Evolutionary conservation across 345 rosid species (phyloP), one percentile per base, ranked within the genome.

Genomic region (Salix udensis): DNA sequence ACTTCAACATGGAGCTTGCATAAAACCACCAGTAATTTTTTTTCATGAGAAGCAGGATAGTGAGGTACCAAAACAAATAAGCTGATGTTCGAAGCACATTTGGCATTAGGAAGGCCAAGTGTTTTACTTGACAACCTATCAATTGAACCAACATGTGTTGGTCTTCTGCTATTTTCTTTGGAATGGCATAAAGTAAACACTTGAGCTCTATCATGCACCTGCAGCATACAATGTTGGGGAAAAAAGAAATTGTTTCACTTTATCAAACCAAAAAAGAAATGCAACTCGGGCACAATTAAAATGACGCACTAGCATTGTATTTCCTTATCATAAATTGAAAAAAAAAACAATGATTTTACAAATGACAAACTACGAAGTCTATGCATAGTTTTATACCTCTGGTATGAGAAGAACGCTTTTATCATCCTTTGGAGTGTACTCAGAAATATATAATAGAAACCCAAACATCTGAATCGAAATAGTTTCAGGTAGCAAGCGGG

Each of bases 141-240:
- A 74, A 87, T 86, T 52, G 82, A 77, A 71, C 93, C 97, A 69
- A 67, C 82, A 85, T 84, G 87, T 39, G 78, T 80, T 60, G 88
- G 90, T 81, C 84, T 80, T 64, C 85, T 79, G 36, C 53, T 78
- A 55, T 80, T 76, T 76, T 74, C 85, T 74, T 42, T 81, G 36
- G 85, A 82, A 85, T 83, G 18, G 72, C 97, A 95, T 40, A 89
- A 88, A 39, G 87, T 65, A 71, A 87, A 92, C 80, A 95, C 93
- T 82, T 90, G 96, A 84, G 90, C 97, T 85, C 97, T 89, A 82
- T 95, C 97, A 86, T 91, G 95, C 68, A 95, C 94, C 98, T 92
- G 85, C 76, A 85, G 73, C 42, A 30, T 77, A 23, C 44, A 70
- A 42, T 65, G 69, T 73, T 75, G 62, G 70, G 39, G 24, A 75